These are phyloP conservation scores for Huntiella bhutanensis DNA, from an alignment of 2,329 filamentous ascomycete genomes.

Conservation along the genomic window DNA sequence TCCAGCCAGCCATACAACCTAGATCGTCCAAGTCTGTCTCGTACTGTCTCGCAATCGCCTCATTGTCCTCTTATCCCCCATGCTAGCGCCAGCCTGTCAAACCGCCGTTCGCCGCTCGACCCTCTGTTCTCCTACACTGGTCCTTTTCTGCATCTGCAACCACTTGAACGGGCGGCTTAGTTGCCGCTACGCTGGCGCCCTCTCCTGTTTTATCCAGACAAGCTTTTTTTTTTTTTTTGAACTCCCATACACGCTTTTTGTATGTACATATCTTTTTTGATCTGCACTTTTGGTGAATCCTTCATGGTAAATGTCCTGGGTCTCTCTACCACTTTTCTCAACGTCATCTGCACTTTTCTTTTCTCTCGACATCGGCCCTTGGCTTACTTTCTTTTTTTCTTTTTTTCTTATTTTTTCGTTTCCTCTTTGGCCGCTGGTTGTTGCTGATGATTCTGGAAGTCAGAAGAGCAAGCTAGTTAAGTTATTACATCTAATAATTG, in stretches of 20 bases:
- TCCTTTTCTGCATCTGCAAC: not conserved
- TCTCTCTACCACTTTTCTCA: not conserved
- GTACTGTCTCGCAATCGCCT: conserved; percentile 2
- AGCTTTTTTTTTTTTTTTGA: not conserved
- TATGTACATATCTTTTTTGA: not conserved
- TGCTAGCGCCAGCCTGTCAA: conserved; percentile 4
- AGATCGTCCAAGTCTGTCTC: not conserved
- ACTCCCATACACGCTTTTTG: not conserved
- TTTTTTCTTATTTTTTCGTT: not conserved
- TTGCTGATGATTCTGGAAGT: not conserved
- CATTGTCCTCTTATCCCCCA: not conserved
- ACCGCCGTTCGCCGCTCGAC: not conserved
- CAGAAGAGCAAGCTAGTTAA: conserved; percentile 2
- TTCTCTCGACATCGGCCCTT: not conserved
- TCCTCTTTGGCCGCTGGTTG: not conserved
- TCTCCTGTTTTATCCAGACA: no score
- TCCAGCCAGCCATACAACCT: not conserved
- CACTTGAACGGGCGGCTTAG: not conserved
- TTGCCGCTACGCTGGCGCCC: no score
- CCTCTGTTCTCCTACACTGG: conserved; percentile 1
- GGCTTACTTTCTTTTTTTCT: not conserved
- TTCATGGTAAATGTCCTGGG: not conserved
- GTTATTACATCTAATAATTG: not conserved
- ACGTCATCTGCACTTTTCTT: not conserved
- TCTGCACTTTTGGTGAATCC: conserved; percentile 3